These are phyloP conservation scores for Capsicum rhomboideum DNA, from an alignment of 257 asterid genomes.

Conservation along the genomic window DNA sequence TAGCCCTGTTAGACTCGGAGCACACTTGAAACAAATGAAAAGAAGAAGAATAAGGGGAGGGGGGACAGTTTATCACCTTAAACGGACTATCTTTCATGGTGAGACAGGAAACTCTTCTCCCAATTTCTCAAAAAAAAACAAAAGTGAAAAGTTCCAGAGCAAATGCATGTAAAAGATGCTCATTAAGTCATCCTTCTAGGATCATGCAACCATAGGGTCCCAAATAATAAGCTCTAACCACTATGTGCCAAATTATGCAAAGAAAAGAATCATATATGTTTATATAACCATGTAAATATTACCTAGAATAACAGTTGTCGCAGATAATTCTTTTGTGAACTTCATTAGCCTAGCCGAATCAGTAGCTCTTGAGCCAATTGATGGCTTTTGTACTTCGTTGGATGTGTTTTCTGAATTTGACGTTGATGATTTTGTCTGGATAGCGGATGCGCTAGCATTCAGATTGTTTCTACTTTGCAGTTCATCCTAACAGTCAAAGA, in stretches of 20 bases:
- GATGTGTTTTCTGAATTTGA: constrained; percentile 35
- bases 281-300: neutral
- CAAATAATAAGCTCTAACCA: neutral
- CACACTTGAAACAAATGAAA: neutral
- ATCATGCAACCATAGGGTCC: neutral
- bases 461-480: constrained; percentile 40
- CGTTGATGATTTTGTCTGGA: constrained; percentile 29
- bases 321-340: constrained; percentile 81
- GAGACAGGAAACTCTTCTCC: neutral
- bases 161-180: neutral
- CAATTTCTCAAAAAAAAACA: neutral
- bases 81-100: neutral
- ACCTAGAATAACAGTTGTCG: constrained; percentile 73
- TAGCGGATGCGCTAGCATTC: constrained; percentile 44
- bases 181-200: neutral
- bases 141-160: neutral
- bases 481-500: constrained; percentile 46
- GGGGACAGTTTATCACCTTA: neutral
- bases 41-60: neutral
- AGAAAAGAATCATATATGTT: neutral
- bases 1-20: neutral
- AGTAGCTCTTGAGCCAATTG: constrained; percentile 84
- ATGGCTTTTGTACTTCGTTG: constrained; percentile 48
- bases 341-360: constrained; percentile 94
- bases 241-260: neutral